These are phyloP conservation scores for Bretziella fagacearum DNA, from an alignment of 2,329 filamentous ascomycete species.

Conservation along the genomic window DNA sequence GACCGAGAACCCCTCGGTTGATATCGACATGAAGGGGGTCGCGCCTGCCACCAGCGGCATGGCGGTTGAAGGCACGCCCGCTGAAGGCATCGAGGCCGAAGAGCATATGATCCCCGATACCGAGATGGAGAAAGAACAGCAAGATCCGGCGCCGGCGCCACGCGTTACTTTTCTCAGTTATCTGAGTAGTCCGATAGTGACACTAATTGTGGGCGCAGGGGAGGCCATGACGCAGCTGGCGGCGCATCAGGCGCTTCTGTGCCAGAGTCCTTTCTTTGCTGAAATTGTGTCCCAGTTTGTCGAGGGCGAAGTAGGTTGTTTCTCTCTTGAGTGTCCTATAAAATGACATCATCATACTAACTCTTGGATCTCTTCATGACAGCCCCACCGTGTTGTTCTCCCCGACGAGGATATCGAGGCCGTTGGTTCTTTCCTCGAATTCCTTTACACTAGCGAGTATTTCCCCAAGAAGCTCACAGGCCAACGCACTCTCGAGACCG, in stretches of 20 bases:
- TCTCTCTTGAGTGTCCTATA: conserved; percentile 18
- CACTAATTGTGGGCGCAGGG: conserved; percentile 45
- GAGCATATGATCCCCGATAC: background rate
- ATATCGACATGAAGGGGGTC: conserved; percentile 26
- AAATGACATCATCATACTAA: no score
- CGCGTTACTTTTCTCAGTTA: conserved; percentile 38
- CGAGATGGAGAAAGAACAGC: background rate
- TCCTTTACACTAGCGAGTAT: conserved; percentile 33
- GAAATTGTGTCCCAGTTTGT: conserved; percentile 45
- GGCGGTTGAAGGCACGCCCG: conserved; percentile 18
- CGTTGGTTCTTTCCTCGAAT: conserved; percentile 27
- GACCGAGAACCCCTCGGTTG: conserved; percentile 20
- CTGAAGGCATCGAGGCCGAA: background rate
- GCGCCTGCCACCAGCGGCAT: conserved; percentile 22
- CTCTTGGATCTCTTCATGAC: no score
- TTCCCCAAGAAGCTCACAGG: conserved; percentile 53
- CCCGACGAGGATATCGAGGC: conserved; percentile 22
- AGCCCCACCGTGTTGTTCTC: conserved; percentile 53
- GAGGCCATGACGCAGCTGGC: conserved; percentile 47
- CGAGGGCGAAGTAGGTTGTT: conserved; percentile 42
- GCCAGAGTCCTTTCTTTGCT: conserved; percentile 57
- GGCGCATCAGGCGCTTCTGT: conserved; percentile 64
- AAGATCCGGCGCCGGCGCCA: background rate
- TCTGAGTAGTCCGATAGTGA: conserved; percentile 52
- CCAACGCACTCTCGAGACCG: conserved; percentile 50